These are phyloP conservation scores for Xeromyces bisporus DNA, from an alignment of 495 filamentous ascomycete species.

Conservation along the genomic window DNA sequence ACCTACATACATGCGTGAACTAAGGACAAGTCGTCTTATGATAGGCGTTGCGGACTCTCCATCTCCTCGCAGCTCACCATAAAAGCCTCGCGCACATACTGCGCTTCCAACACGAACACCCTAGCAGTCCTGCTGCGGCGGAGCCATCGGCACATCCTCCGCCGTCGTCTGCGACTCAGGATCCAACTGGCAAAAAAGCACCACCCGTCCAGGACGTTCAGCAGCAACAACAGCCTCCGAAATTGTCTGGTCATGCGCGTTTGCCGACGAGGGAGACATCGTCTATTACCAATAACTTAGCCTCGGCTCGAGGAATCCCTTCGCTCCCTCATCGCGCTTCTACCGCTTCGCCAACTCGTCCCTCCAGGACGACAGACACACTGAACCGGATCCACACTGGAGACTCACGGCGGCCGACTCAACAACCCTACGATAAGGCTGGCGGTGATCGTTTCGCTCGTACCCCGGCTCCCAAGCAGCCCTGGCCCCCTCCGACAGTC, in stretches of 20 bases:
- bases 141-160: constrained; percentile 3
- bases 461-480: constrained; percentile 12
- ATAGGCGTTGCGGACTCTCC: constrained; percentile 67
- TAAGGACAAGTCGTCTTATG: too few species aligned
- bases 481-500: constrained; percentile 20
- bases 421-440: too few species aligned
- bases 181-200: constrained; percentile 11
- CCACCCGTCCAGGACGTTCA: constrained; percentile 14
- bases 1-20: too few species aligned
- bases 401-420: too few species aligned
- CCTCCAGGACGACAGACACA: constrained; percentile 53
- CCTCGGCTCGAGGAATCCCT: constrained; percentile 75
- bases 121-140: constrained; percentile 14
- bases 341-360: constrained; percentile 48
- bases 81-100: constrained; percentile 60
- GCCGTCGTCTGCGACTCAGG: constrained; percentile 10
- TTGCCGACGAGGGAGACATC: constrained; percentile 50
- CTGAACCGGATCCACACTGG: too few species aligned
- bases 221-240: constrained; percentile 20
- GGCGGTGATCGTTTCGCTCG: constrained; percentile 13
- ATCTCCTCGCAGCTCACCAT: constrained; percentile 75
- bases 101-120: constrained; percentile 48
- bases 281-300: constrained; percentile 82
- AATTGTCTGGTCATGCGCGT: constrained; percentile 26
- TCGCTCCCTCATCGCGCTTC: constrained; percentile 43